Conservation (phyloP, 148 eudicot species). For the Polygonum aviculare region DNA sequence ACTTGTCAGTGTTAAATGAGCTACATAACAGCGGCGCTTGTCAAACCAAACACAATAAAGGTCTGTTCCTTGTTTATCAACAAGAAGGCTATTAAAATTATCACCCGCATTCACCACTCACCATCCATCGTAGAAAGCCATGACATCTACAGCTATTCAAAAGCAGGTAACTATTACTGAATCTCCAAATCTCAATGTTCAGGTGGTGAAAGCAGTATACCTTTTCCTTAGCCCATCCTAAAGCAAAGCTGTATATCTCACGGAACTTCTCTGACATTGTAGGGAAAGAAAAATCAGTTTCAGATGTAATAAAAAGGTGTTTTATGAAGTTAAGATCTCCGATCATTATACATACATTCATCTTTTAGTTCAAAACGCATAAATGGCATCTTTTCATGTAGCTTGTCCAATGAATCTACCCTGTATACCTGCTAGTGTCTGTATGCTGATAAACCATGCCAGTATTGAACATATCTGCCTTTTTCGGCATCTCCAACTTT, state of each 20-base stretch:
- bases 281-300: slow-evolving; percentile 15
- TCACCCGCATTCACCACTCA: too few relatives aligned
- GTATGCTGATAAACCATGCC: neutral
- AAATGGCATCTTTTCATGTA: slow-evolving; percentile 59
- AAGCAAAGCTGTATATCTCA: slow-evolving; percentile 84
- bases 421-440: slow-evolving; percentile 31
- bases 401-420: slow-evolving; percentile 83
- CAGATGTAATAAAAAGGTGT: neutral
- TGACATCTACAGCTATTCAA: neutral
- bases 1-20: neutral
- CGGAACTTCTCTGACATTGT: slow-evolving; percentile 67
- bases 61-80: neutral
- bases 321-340: neutral
- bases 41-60: neutral
- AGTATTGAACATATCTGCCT: neutral
- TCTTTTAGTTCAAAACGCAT: slow-evolving; percentile 92
- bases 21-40: neutral
- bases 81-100: neutral
- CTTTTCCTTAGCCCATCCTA: slow-evolving; percentile 99
- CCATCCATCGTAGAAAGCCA: neutral
- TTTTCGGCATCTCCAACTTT: neutral
- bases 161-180: neutral
- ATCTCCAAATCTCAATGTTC: neutral
- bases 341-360: slow-evolving; percentile 45
- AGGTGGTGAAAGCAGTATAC: slow-evolving; percentile 23